A percentile compares a stretch with the other conserved stretches of the same genome.
These are phyloP conservation scores for Camelina sativa DNA, from an alignment of 345 rosid species.

Conservation along the genomic window DNA sequence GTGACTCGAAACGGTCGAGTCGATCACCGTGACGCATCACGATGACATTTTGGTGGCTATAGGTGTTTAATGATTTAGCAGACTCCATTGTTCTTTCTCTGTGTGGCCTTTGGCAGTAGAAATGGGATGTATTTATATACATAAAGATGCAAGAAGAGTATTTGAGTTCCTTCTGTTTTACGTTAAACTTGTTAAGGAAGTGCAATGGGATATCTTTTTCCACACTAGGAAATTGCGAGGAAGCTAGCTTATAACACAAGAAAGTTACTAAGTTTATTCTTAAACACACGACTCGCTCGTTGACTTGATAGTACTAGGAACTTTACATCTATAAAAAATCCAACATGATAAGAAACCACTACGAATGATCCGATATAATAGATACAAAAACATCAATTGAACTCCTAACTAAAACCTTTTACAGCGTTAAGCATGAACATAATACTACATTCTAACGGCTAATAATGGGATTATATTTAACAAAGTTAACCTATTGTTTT, in stretches of 20 bases:
- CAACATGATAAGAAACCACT: not conserved
- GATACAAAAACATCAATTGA: not conserved
- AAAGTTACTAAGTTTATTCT: not conserved
- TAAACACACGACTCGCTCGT: not conserved
- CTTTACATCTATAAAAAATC: not conserved
- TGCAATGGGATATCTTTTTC: not conserved
- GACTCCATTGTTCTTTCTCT: slow-evolving; percentile 36
- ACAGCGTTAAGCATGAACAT: not conserved
- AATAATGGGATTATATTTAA: not conserved
- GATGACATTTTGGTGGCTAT: slow-evolving; percentile 60
- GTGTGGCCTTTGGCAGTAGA: slow-evolving; percentile 1
- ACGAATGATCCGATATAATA: not conserved
- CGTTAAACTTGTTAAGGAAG: not conserved
- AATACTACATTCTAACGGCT: not conserved
- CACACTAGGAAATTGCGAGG: slow-evolving; percentile 24
- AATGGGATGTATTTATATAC: not conserved
- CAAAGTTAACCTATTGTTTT: not conserved
- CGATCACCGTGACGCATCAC: slow-evolving; percentile 97
- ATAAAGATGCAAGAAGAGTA: not conserved
- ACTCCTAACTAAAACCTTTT: not conserved
- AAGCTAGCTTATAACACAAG: slow-evolving; percentile 10
- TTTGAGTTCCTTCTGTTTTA: not conserved
- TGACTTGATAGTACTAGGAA: slow-evolving; percentile 16
- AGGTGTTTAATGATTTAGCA: not conserved
- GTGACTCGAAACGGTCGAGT: slow-evolving; percentile 55